Evolutionary conservation across 495 filamentous ascomycete species (phyloP).

Genomic region (Xylaria acuta): DNA sequence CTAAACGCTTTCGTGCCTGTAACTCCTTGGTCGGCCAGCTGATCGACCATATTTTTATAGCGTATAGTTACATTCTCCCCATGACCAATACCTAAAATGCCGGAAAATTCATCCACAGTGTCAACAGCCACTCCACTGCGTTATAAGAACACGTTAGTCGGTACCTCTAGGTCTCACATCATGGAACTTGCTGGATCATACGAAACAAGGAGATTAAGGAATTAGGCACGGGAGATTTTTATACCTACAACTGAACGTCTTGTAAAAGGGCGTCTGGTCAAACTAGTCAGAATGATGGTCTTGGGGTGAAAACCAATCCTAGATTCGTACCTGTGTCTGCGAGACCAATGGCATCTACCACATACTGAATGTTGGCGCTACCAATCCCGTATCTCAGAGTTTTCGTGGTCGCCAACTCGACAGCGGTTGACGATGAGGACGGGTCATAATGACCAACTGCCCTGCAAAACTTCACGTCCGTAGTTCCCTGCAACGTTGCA

Average conservation of each 20-base stretch:
- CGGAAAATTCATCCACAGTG: constrained; percentile 50
- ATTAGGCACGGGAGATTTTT: neutral
- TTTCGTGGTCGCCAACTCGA: constrained; percentile 39
- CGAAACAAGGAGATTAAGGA: neutral
- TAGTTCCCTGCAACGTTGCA: constrained; percentile 38
- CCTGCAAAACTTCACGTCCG: constrained; percentile 51
- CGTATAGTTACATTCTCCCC: constrained; percentile 47
- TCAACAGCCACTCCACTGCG: constrained; percentile 49
- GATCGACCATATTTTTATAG: constrained; percentile 55
- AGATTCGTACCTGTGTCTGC: constrained; percentile 39
- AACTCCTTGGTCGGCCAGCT: constrained; percentile 47
- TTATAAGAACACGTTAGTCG: constrained; percentile 48
- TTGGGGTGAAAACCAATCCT: neutral
- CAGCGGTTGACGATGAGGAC: constrained; percentile 43
- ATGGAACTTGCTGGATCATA: neutral
- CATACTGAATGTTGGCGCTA: constrained; percentile 50
- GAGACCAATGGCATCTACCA: constrained; percentile 51
- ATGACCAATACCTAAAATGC: constrained; percentile 56
- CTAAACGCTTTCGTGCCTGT: constrained; percentile 56
- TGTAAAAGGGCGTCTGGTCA: constrained; percentile 39
- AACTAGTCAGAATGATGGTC: constrained; percentile 1
- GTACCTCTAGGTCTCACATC: neutral
- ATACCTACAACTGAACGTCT: constrained; percentile 49
- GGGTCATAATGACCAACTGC: constrained; percentile 50
- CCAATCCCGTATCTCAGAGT: constrained; percentile 55